Evolutionary conservation across 2,329 filamentous ascomycete species (phyloP).

Genomic region (Leptodontidium sp.): DNA sequence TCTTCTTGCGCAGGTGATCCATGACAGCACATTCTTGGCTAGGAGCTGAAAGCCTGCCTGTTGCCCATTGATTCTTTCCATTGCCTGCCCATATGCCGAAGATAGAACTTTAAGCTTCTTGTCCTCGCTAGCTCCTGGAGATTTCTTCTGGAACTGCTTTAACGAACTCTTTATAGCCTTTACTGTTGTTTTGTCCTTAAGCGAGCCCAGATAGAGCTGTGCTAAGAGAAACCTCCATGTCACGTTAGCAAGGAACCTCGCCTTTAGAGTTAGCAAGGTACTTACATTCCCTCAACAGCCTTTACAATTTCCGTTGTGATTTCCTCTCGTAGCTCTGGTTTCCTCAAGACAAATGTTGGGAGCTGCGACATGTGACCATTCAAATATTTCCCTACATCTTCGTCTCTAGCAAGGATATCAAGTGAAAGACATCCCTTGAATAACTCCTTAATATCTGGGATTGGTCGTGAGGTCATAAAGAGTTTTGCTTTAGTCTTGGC

Average conservation of each 20-base stretch:
- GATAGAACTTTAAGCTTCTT: too few species aligned
- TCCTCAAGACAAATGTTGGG: slow-evolving; percentile 18
- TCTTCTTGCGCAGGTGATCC: slow-evolving; percentile 37
- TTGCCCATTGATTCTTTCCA: slow-evolving; percentile 54
- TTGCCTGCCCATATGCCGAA: slow-evolving; percentile 53
- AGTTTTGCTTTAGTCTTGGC: slow-evolving; percentile 37
- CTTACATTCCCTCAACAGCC: slow-evolving; percentile 46
- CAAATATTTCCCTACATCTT: slow-evolving; percentile 46
- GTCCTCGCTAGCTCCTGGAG: too few species aligned
- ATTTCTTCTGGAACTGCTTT: too few species aligned
- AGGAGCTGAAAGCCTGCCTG: slow-evolving; percentile 42
- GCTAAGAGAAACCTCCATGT: slow-evolving; percentile 30
- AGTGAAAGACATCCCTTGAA: slow-evolving; percentile 42
- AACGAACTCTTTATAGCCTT: slow-evolving; percentile 43
- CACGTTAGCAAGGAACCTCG: neutral
- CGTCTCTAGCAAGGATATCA: slow-evolving; percentile 45
- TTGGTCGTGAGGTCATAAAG: slow-evolving; percentile 47
- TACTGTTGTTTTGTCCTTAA: too few species aligned
- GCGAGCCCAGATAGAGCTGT: slow-evolving; percentile 44
- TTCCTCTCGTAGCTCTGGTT: slow-evolving; percentile 25
- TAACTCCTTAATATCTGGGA: slow-evolving; percentile 35
- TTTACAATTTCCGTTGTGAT: slow-evolving; percentile 35
- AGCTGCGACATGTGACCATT: slow-evolving; percentile 36
- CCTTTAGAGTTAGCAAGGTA: slow-evolving; percentile 6
- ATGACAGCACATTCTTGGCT: too few species aligned